Conservation (phyloP, 352 stramenopile genomes). For the Globisporangium spinosum region DNA sequence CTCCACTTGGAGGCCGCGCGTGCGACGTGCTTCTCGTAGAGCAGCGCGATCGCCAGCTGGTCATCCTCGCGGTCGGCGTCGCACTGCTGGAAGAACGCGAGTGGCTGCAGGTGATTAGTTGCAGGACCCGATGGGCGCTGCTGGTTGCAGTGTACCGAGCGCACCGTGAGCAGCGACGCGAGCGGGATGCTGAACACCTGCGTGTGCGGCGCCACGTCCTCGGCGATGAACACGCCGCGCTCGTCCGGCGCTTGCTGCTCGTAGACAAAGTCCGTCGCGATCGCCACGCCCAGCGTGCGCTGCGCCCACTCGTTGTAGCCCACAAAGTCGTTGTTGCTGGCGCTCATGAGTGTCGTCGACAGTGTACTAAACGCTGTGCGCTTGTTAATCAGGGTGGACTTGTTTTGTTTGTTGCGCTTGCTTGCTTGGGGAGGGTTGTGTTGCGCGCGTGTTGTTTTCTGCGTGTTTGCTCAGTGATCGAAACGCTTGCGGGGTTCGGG, state of each 20-base stretch:
- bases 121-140: slow-evolving; percentile 18
- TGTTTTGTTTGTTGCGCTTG: background rate
- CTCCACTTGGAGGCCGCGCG: slow-evolving; percentile 49
- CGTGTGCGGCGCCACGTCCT: slow-evolving; percentile 73
- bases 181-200: slow-evolving; percentile 65
- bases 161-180: slow-evolving; percentile 52
- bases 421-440: slow-evolving; percentile 1
- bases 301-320: slow-evolving; percentile 79
- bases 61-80: slow-evolving; percentile 55
- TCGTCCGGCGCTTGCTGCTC: slow-evolving; percentile 53
- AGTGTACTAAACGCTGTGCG: background rate
- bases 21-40: slow-evolving; percentile 65
- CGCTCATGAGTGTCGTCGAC: background rate
- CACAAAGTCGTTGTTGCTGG: slow-evolving; percentile 35
- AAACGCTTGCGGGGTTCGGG: background rate
- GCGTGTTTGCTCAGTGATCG: slow-evolving; percentile 6
- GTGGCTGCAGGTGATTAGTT: slow-evolving; percentile 18
- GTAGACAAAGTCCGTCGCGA: slow-evolving; percentile 83
- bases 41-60: slow-evolving; percentile 55
- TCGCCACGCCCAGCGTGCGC: slow-evolving; percentile 42
- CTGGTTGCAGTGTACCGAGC: slow-evolving; percentile 21
- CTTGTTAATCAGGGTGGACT: slow-evolving; percentile 3
- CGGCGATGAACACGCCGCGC: slow-evolving; percentile 74
- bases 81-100: slow-evolving; percentile 52
- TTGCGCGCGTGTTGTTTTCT: background rate